Percentiles rank a stretch among this genome's conserved stretches.
Evolutionary conservation across 331 rosid genomes (phyloP).

Genomic region (Acacia concinna): DNA sequence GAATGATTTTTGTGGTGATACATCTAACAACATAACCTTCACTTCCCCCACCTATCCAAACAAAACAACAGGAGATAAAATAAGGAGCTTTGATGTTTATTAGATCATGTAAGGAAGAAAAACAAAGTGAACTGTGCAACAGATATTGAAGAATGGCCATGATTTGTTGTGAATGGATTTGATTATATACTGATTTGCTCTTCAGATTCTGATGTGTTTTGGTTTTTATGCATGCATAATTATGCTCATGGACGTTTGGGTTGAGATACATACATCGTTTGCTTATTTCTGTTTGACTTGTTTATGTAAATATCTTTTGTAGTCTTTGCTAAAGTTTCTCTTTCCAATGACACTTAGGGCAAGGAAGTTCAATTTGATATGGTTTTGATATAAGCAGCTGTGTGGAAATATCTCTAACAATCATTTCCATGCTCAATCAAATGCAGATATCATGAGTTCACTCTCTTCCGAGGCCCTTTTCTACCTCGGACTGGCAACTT

Average conservation of each 20-base stretch:
- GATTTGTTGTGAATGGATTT: neutral
- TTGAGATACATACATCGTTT: neutral
- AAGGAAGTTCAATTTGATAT: neutral
- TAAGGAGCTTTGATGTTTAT: neutral
- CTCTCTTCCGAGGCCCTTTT: slow-evolving; percentile 59
- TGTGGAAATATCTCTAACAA: slow-evolving; percentile 11
- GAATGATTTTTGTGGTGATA: neutral
- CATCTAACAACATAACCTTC: slow-evolving; percentile 1
- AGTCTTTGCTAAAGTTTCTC: neutral
- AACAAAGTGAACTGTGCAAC: neutral
- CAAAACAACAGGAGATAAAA: slow-evolving; percentile 2
- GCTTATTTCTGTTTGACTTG: neutral
- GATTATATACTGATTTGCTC: neutral
- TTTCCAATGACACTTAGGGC: neutral
- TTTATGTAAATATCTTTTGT: neutral
- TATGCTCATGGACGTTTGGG: neutral
- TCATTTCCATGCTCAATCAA: slow-evolving; percentile 31
- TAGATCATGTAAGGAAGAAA: neutral
- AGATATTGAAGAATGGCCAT: neutral
- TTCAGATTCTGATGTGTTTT: slow-evolving; percentile 23
- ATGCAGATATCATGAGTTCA: slow-evolving; percentile 69
- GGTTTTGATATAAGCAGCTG: neutral
- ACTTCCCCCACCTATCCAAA: neutral
- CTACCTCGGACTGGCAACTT: slow-evolving; percentile 68
- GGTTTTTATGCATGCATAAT: neutral